Evolutionary conservation across 2,329 filamentous ascomycete species (phyloP).

Genomic region (Penicillium sp.): DNA sequence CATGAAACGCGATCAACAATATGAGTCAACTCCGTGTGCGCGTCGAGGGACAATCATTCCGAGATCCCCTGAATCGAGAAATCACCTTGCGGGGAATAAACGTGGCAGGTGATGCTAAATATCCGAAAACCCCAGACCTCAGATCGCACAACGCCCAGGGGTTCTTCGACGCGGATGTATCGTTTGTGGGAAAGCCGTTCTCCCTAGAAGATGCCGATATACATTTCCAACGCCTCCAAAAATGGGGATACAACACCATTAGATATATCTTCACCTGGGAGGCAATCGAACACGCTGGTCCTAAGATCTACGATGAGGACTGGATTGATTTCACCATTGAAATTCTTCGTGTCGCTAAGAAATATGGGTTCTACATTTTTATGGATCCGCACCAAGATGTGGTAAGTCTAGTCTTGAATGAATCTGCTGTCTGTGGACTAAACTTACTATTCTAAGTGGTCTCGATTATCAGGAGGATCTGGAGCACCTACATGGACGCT

Average conservation of each 20-base stretch:
- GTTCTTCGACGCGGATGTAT: constrained; percentile 94
- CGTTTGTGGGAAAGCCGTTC: constrained; percentile 84
- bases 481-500: constrained; percentile 97
- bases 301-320: constrained; percentile 87
- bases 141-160: constrained; percentile 73
- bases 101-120: constrained; percentile 84
- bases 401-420: constrained; percentile 49
- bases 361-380: constrained; percentile 92
- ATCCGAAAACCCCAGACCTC: constrained; percentile 74
- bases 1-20: background rate
- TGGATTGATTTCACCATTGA: constrained; percentile 91
- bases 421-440: no score
- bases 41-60: constrained; percentile 82
- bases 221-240: constrained; percentile 81
- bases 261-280: constrained; percentile 99
- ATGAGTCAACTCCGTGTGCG: constrained; percentile 60
- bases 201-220: constrained; percentile 73
- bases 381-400: constrained; percentile 99
- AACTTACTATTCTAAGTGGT: constrained; percentile 64
- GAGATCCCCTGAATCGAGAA: constrained; percentile 76
- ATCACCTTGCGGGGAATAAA: constrained; percentile 92
- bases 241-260: constrained; percentile 94
- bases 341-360: constrained; percentile 75
- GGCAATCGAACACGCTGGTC: constrained; percentile 86
- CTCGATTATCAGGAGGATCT: constrained; percentile 86